Percentiles rank a stretch among this genome's conserved stretches.
Conservation (phyloP, 305 asterid species). For the Fraxinus velutina region DNA sequence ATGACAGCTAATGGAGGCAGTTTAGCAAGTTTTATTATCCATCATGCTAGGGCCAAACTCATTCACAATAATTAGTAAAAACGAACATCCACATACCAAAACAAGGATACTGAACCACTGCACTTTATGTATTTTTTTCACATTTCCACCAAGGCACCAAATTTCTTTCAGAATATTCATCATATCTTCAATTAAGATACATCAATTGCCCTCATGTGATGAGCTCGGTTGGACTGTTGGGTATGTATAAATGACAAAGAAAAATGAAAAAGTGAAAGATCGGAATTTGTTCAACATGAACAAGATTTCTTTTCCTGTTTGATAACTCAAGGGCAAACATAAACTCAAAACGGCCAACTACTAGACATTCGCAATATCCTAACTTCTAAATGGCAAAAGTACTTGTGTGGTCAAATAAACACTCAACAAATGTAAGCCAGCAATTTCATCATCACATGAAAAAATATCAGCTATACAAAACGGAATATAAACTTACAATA, state of each 20-base stretch:
- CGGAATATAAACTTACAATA: conserved; percentile 47
- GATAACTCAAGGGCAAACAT: conserved; percentile 1
- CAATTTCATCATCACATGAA: conserved; percentile 1
- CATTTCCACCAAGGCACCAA: conserved; percentile 3
- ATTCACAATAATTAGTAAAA: background rate
- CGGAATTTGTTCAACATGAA: conserved; percentile 2
- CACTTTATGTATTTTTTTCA: background rate
- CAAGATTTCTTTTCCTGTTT: conserved; percentile 3
- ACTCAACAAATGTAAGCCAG: conserved; percentile 10
- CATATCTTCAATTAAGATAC: conserved; percentile 2
- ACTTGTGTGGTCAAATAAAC: background rate
- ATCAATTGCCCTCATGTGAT: background rate
- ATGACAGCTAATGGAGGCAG: background rate
- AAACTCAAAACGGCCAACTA: conserved; percentile 11
- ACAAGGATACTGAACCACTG: background rate
- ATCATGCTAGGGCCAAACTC: background rate
- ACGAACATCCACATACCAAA: background rate
- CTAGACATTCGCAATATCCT: background rate
- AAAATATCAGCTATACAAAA: background rate
- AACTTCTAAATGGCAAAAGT: background rate
- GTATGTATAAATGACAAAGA: background rate
- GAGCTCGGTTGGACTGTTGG: background rate
- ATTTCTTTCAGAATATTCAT: background rate
- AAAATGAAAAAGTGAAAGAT: conserved; percentile 4
- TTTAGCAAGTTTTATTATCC: background rate